Percentiles rank a stretch among this genome's conserved stretches.
Conservation (phyloP, 371 early-diverging fungal species). For the Mucor mucedo region DNA sequence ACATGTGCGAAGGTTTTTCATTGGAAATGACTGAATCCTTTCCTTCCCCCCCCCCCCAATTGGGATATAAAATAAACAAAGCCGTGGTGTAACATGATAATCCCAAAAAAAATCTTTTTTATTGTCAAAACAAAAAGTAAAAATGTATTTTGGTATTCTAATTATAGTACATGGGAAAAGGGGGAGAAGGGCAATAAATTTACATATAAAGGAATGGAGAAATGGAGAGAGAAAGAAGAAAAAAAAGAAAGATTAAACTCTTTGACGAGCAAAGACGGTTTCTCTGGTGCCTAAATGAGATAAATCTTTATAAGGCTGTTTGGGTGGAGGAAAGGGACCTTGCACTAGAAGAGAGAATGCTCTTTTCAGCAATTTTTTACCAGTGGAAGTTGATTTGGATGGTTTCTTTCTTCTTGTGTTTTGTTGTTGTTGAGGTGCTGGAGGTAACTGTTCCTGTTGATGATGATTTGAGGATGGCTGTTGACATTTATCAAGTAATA, state of each 20-base stretch:
- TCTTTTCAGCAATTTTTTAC: conserved; percentile 16
- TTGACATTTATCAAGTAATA: conserved; percentile 15
- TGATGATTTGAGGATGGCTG: neutral
- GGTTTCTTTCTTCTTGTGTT: neutral
- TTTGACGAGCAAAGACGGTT: conserved; percentile 25
- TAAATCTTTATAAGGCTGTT: conserved; percentile 32
- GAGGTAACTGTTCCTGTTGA: neutral
- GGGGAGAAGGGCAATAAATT: neutral
- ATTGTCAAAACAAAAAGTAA: neutral
- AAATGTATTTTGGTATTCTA: neutral
- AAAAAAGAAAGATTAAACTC: conserved; percentile 1
- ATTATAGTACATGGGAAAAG: neutral
- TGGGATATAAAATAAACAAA: too few species aligned
- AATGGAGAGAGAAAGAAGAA: neutral
- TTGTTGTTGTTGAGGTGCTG: neutral
- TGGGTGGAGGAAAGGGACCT: conserved; percentile 43
- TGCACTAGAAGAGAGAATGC: conserved; percentile 13
- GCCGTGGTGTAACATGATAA: too few species aligned
- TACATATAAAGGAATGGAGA: conserved; percentile 1
- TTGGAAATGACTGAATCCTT: too few species aligned
- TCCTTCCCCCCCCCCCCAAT: too few species aligned
- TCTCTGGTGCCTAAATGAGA: conserved; percentile 33
- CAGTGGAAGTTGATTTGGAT: neutral
- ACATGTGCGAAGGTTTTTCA: too few species aligned
- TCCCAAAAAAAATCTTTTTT: too few species aligned